phyloP scores from a whole-genome alignment of 805 yeast species.

The Starmerella potacharoeniae region DNA sequence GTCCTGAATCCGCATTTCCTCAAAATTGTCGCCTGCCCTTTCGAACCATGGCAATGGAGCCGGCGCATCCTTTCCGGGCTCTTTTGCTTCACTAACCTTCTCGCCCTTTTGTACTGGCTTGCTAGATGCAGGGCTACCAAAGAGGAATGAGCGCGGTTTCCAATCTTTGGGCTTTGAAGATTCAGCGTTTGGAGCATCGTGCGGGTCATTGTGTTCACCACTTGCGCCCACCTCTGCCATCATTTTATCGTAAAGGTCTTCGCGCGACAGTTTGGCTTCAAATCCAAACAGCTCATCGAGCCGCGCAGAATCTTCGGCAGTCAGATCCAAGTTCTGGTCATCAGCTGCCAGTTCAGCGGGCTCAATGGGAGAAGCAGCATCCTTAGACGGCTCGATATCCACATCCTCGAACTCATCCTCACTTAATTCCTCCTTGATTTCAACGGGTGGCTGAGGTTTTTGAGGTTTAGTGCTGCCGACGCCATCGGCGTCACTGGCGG shows the following conservation, averaged over 20 bases:
- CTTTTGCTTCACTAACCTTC: background rate
- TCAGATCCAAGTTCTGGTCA: constrained; percentile 3
- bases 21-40: background rate
- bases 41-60: constrained; percentile 14
- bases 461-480: no score
- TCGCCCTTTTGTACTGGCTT: constrained; percentile 1
- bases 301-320: constrained; percentile 8
- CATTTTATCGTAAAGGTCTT: constrained; percentile 18
- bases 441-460: no score
- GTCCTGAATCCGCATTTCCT: constrained; percentile 9
- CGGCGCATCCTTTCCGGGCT: background rate
- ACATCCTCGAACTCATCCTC: constrained; percentile 64
- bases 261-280: constrained; percentile 24
- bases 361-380: background rate
- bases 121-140: background rate
- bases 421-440: background rate
- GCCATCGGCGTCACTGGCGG: no score
- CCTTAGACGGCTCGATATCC: constrained; percentile 26
- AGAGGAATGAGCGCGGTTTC: background rate
- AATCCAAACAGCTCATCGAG: constrained; percentile 19
- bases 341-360: constrained; percentile 2
- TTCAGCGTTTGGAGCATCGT: background rate
- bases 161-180: constrained; percentile 6
- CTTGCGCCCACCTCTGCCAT: constrained; percentile 7
- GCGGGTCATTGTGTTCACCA: background rate